phyloP scores from a whole-genome alignment of 1,139 yeast species.

The Geotrichum cucujoidarum region DNA sequence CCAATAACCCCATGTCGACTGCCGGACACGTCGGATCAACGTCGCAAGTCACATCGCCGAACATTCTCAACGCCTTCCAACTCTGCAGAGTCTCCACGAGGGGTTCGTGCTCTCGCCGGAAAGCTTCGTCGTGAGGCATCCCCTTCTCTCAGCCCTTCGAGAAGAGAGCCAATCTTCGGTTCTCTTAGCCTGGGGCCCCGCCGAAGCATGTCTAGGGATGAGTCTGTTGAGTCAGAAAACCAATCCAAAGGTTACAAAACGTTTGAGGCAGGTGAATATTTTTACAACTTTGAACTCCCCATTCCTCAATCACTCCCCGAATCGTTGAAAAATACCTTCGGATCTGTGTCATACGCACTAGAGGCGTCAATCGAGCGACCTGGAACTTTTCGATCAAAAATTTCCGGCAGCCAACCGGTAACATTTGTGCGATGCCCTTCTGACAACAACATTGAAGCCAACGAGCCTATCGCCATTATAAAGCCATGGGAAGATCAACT shows the following conservation, averaged over 20 bases:
- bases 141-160: slow-evolving; percentile 17
- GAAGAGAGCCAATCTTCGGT: background rate
- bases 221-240: slow-evolving; percentile 19
- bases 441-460: slow-evolving; percentile 74
- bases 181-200: slow-evolving; percentile 3
- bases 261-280: slow-evolving; percentile 78
- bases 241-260: slow-evolving; percentile 36
- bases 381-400: slow-evolving; percentile 80
- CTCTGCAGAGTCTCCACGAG: slow-evolving; percentile 14
- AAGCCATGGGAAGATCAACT: slow-evolving; percentile 93
- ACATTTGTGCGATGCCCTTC: slow-evolving; percentile 70
- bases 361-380: slow-evolving; percentile 66
- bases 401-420: slow-evolving; percentile 60
- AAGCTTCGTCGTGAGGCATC: slow-evolving; percentile 20
- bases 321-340: slow-evolving; percentile 71
- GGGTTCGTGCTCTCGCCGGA: slow-evolving; percentile 18
- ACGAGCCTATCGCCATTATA: slow-evolving; percentile 86
- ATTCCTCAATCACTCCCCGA: slow-evolving; percentile 82
- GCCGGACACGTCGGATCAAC: background rate
- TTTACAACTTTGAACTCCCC: slow-evolving; percentile 87
- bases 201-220: slow-evolving; percentile 17
- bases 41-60: slow-evolving; percentile 4
- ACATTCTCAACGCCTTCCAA: slow-evolving; percentile 14
- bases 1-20: background rate
- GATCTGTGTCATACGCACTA: slow-evolving; percentile 63